Base-by-base conservation (phyloP, 306 rosid species). In the Phaseolus lunatus region DNA sequence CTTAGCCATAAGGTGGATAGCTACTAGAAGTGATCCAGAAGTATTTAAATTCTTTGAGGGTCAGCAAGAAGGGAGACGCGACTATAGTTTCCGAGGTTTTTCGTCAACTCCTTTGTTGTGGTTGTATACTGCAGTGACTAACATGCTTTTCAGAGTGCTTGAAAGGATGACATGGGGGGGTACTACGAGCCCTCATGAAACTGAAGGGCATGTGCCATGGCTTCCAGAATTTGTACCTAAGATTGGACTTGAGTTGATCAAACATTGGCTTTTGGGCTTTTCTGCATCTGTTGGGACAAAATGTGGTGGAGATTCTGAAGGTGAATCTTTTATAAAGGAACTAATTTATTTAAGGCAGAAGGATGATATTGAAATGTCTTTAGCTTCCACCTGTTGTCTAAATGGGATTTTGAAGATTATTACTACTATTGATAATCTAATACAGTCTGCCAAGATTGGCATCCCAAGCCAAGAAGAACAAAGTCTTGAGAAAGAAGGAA, bases 201-300 rank as follows among this genome's bases (percentile, higher is more conserved):
- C 81, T 80, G 82, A 70, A 76, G 85, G 77, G 66, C 76, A 39
- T 58, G 88, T 95, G 57, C 99, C 97, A 3, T 92, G 97, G 97
- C 92, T 95, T 77, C 97, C 97, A 16, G 91, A 90, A 77, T 92
- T 92, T 88, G 92, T 95, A 65, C 99, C 97, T 19, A 87, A 86
- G 81, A 85, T 89, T 77, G 99, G 97, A 64, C 97, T 90, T 50
- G 89, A 86, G 80, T 82, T 95, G 35, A 81, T 90, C 58, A 95
- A 74, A 72, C 82, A 82, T 84, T 84, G 89, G 83, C 84, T 86
- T 76, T 71, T 84, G 61, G 83, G 85, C 57, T 62, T 84, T 81
- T 78, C 87, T 29, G 84, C 37, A 77, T 77, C 86, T 56, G 44
- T 22, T 37, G 84, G 80, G 70, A 64, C 73, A 66, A 83, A 83